These are phyloP conservation scores for Cicer judaicum DNA, from an alignment of 306 rosid genomes.

Conservation along the genomic window DNA sequence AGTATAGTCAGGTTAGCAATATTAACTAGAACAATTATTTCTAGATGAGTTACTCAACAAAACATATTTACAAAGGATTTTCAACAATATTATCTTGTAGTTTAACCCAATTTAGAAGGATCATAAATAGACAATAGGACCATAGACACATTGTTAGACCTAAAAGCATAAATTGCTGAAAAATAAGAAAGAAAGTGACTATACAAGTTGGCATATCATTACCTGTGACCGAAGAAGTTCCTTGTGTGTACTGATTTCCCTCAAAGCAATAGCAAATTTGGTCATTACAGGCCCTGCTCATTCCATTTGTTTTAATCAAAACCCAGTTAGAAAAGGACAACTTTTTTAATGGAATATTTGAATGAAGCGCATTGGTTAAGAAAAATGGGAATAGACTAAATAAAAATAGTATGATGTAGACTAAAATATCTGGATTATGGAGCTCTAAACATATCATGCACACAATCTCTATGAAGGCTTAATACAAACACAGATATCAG, in stretches of 20 bases:
- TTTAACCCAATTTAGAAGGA: conserved; percentile 20
- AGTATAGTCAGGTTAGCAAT: conserved; percentile 42
- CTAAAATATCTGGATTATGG: conserved; percentile 3
- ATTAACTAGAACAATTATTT: conserved; percentile 31
- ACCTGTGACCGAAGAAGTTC: conserved; percentile 97
- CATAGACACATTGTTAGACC: conserved; percentile 11
- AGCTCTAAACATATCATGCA: conserved; percentile 32
- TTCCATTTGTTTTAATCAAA: conserved; percentile 15
- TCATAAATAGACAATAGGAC: conserved; percentile 21
- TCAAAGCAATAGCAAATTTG: conserved; percentile 81
- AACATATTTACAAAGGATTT: not conserved
- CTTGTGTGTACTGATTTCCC: conserved; percentile 90
- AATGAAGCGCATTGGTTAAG: not conserved
- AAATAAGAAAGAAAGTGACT: conserved; percentile 5
- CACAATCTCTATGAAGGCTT: not conserved
- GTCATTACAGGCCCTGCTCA: conserved; percentile 88
- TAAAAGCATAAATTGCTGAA: conserved; percentile 25
- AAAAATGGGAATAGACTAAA: not conserved
- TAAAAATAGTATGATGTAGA: conserved; percentile 28
- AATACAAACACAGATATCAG: too few relatives aligned
- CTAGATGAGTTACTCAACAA: not conserved
- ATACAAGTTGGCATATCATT: conserved; percentile 26
- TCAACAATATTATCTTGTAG: conserved; percentile 22
- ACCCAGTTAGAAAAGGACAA: not conserved
- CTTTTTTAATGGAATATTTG: not conserved